Evolutionary conservation across 2,329 filamentous ascomycete species (phyloP).

Genomic region (Mycosphaerella sp.): DNA sequence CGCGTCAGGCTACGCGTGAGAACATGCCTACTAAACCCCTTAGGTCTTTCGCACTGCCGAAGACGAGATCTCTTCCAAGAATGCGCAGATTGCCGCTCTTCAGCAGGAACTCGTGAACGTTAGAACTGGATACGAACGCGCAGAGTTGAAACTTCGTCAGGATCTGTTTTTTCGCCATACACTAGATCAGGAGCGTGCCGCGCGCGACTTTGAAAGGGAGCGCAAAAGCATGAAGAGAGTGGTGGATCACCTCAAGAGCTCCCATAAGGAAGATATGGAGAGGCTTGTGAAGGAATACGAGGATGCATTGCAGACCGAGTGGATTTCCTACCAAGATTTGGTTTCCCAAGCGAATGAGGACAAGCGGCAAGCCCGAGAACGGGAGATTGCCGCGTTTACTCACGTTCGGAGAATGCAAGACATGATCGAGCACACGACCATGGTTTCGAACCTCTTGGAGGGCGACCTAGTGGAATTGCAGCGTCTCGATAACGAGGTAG

Average conservation of each 20-base stretch:
- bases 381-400: neutral
- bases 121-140: neutral
- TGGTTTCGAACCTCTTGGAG: slow-evolving; percentile 7
- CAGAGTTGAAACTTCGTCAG: slow-evolving; percentile 6
- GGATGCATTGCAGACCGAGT: slow-evolving; percentile 3
- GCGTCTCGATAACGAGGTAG: slow-evolving; percentile 9
- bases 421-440: slow-evolving; percentile 8
- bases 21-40: neutral
- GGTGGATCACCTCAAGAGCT: slow-evolving; percentile 1
- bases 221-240: slow-evolving; percentile 3
- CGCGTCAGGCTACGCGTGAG: neutral
- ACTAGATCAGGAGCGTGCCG: slow-evolving; percentile 1
- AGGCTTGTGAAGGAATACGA: slow-evolving; percentile 3
- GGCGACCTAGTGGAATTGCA: slow-evolving; percentile 23
- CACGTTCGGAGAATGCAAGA: slow-evolving; percentile 2
- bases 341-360: neutral
- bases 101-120: neutral
- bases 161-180: slow-evolving; percentile 10
- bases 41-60: slow-evolving; percentile 3
- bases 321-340: neutral
- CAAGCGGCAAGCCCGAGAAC: neutral
- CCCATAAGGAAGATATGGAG: slow-evolving; percentile 3
- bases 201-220: slow-evolving; percentile 3
- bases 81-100: slow-evolving; percentile 1
- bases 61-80: neutral